Conservation (phyloP, 2,329 filamentous ascomycete genomes). For the Nothopassalora personata region DNA sequence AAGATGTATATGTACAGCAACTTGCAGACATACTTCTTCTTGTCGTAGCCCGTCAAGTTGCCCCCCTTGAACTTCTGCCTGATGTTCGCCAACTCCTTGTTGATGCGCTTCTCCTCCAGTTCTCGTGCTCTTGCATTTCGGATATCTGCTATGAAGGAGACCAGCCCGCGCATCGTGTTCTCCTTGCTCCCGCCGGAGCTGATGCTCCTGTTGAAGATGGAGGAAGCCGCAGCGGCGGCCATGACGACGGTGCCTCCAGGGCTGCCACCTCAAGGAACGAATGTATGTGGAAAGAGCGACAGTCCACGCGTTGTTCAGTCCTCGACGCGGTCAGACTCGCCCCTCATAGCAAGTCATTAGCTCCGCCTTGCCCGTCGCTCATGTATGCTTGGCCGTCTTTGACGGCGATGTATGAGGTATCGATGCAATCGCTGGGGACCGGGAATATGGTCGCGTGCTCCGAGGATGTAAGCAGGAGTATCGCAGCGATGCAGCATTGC, state of each 20-base stretch:
- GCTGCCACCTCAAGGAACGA: constrained; percentile 15
- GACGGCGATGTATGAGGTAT: no score
- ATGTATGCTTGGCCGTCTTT: no score
- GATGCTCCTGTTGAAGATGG: constrained; percentile 34
- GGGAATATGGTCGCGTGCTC: no score
- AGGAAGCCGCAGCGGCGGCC: constrained; percentile 33
- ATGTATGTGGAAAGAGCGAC: neutral
- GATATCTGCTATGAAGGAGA: constrained; percentile 96
- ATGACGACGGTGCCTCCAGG: constrained; percentile 16
- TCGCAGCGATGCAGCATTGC: no score
- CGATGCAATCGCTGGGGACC: no score
- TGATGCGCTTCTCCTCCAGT: constrained; percentile 97
- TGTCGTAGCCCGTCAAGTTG: constrained; percentile 90
- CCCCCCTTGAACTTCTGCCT: constrained; percentile 91
- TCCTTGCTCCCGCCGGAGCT: constrained; percentile 28
- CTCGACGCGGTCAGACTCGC: neutral
- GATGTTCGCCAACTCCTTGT: constrained; percentile 98
- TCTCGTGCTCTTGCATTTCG: constrained; percentile 92
- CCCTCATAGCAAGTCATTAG: neutral
- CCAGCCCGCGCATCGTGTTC: constrained; percentile 58
- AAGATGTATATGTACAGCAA: constrained; percentile 98
- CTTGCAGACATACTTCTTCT: constrained; percentile 99
- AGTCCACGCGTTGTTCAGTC: neutral
- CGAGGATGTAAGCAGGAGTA: no score
- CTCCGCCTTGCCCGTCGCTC: no score